Evolutionary conservation across 495 filamentous ascomycete genomes (phyloP).

Genomic region (Diplogelasinospora grovesii): DNA sequence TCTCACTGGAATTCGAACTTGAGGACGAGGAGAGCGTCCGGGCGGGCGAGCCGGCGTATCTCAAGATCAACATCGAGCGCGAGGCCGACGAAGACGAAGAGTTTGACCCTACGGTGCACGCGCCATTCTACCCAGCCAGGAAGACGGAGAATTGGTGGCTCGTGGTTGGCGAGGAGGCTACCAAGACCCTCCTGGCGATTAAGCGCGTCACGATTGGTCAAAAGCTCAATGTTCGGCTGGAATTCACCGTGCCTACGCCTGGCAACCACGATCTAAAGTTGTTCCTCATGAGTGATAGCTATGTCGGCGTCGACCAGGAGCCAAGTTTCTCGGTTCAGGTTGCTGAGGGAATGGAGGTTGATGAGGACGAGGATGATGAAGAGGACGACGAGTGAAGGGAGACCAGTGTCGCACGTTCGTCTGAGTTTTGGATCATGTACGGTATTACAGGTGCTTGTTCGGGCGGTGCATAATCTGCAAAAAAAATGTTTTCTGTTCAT

Average conservation of each 20-base stretch:
- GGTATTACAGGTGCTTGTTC: slow-evolving; percentile 13
- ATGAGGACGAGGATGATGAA: slow-evolving; percentile 77
- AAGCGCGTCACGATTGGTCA: slow-evolving; percentile 85
- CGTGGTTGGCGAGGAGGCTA: slow-evolving; percentile 84
- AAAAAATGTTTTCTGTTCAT: slow-evolving; percentile 9
- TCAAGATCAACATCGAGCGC: slow-evolving; percentile 82
- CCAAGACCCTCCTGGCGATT: slow-evolving; percentile 80
- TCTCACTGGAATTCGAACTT: slow-evolving; percentile 83
- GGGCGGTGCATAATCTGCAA: slow-evolving; percentile 10
- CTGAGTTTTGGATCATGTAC: slow-evolving; percentile 13
- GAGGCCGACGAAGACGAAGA: slow-evolving; percentile 70
- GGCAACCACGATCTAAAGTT: slow-evolving; percentile 85
- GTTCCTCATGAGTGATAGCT: slow-evolving; percentile 96
- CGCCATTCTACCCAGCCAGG: slow-evolving; percentile 84
- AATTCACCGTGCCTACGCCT: slow-evolving; percentile 79
- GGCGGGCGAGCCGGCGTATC: slow-evolving; percentile 72
- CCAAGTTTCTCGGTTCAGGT: slow-evolving; percentile 79
- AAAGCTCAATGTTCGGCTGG: slow-evolving; percentile 69
- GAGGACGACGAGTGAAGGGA: slow-evolving; percentile 41
- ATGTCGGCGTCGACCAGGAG: slow-evolving; percentile 94
- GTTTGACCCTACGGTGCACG: slow-evolving; percentile 79
- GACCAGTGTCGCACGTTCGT: slow-evolving; percentile 1
- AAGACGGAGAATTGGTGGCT: slow-evolving; percentile 99
- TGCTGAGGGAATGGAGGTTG: slow-evolving; percentile 91
- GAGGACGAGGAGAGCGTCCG: slow-evolving; percentile 72